Evolutionary conservation across 805 yeast genomes (phyloP).

Genomic region (Yamadazyma akitaensis): DNA sequence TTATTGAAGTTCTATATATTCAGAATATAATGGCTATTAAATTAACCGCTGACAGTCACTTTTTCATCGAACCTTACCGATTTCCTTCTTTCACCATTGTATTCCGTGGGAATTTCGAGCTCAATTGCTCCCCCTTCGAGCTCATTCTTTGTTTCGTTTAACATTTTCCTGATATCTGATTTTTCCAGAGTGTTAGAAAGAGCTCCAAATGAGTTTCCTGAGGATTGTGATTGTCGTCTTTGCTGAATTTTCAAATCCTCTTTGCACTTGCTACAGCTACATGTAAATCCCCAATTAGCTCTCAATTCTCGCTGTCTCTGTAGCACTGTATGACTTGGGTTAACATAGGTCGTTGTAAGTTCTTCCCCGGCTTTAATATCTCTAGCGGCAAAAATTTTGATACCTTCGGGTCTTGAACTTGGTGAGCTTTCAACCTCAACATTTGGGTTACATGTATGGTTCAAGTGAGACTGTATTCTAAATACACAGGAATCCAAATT

Average conservation of each 20-base stretch:
- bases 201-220: conserved; percentile 15
- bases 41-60: conserved; percentile 30
- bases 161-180: conserved; percentile 45
- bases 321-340: conserved; percentile 58
- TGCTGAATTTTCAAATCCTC: conserved; percentile 46
- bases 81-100: conserved; percentile 49
- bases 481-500: conserved; percentile 63
- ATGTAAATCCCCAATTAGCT: conserved; percentile 76
- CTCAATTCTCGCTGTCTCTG: conserved; percentile 64
- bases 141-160: conserved; percentile 39
- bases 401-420: conserved; percentile 45
- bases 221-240: conserved; percentile 39
- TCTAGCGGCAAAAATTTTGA: conserved; percentile 57
- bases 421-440: conserved; percentile 47
- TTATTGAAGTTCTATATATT: neutral
- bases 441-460: conserved; percentile 76
- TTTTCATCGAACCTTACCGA: conserved; percentile 65
- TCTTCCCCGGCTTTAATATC: conserved; percentile 65
- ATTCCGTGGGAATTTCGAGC: conserved; percentile 38
- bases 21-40: neutral
- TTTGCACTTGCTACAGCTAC: conserved; percentile 65
- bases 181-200: conserved; percentile 10
- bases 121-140: conserved; percentile 41
- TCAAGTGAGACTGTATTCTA: conserved; percentile 63
- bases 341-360: conserved; percentile 64